Percentiles rank a stretch among this genome's conserved stretches.
Conservation (phyloP, 1,284 basidiomycete species). For the Ganoderma resinaceum region DNA sequence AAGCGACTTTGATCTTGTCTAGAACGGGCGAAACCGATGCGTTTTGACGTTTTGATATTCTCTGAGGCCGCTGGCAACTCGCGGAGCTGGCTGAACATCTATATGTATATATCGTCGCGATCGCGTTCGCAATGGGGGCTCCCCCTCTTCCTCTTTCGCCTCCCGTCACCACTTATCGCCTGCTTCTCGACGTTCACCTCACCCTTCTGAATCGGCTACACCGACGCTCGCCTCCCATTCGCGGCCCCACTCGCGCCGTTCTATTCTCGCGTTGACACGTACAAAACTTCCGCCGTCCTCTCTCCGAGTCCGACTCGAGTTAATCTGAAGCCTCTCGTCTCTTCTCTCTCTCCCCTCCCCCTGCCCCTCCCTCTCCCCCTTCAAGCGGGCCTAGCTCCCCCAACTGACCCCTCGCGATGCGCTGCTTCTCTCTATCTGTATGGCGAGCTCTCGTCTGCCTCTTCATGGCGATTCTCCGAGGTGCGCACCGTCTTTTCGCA, state of each 20-base stretch:
- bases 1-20: too few relatives aligned
- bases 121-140: background rate
- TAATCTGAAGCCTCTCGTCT: background rate
- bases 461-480: conserved; percentile 3
- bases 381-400: background rate
- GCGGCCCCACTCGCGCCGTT: background rate
- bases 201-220: background rate
- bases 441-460: background rate
- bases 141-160: background rate
- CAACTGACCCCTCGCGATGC: background rate
- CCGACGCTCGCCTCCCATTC: background rate
- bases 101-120: background rate
- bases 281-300: background rate
- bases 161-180: background rate
- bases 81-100: too few relatives aligned
- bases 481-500: background rate
- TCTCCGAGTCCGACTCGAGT: background rate
- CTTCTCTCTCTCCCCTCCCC: background rate
- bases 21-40: background rate
- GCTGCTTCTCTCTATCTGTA: background rate
- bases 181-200: background rate
- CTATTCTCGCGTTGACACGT: background rate
- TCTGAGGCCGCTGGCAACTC: too few relatives aligned
- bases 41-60: background rate
- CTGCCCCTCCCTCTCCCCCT: background rate